Base-by-base conservation (phyloP, 352 stramenopile genomes). In the Phytophthora vignae region DNA sequence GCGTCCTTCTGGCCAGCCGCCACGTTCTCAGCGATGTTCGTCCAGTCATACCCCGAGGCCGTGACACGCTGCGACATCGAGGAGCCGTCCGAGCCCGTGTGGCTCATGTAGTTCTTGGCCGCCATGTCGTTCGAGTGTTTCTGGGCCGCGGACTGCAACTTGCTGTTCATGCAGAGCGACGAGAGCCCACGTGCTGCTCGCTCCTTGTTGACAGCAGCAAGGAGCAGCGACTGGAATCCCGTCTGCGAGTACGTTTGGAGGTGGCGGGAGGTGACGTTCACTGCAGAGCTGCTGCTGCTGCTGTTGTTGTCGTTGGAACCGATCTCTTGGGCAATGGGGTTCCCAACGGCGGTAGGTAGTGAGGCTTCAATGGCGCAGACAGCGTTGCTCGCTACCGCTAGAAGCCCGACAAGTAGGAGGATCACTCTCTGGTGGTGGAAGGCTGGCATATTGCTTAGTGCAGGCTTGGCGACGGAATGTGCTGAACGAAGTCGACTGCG, bases 1-100 rank as follows among this genome's bases (percentile, higher is more conserved):
- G 86, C 77, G 56, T 85, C 74, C 14, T 61, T 64, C 63, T 88
- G 80, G 15, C 82, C 82, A 17, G 78, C 79, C 3, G 82, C 82
- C n/a, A 88, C 78, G 48, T 90, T 90, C 53, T 90, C 82, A 25
- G 71, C 80, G 25, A 88, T 76, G 60, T 54, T 73, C 33, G 77
- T 82, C 75, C 82, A 90, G 27, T 78, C 49, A 59, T 81, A 91
- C 1, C 79, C 75, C 36, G 79, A 14, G 4, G 61, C 73, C 5
- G 67, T 83, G 44, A 91, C 76, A n/a, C 83, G 83, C 29, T 71
- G 19, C 1, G 48, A 61, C 70, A 84, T 81, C 11, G 78, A 77
- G n/a, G 78, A 85, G 0, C 83, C 81, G 55, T 75, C 71, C 17
- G 77, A 79, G 10, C 83, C 81, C 2, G 69, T 84, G 75, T 90